Conservation (phyloP, 768 basidiomycete species). For the Tylopilus sp. region DNA sequence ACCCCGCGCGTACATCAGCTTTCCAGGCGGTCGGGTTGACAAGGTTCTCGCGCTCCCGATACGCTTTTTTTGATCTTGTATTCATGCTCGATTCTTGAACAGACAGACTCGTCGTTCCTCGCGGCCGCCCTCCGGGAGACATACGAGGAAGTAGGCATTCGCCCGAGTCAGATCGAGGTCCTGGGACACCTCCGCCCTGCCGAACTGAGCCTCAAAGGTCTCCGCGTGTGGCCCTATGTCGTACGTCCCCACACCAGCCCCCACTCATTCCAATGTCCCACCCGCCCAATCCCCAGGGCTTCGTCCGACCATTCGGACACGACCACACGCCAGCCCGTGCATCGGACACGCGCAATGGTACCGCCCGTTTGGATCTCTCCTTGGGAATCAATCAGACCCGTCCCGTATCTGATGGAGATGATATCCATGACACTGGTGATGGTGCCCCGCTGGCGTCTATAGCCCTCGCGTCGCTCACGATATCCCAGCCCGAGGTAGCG, state of each 20-base stretch:
- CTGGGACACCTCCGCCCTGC: constrained; percentile 64
- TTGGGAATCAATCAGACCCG: background rate
- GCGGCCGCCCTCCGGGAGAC: constrained; percentile 69
- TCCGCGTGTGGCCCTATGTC: constrained; percentile 74
- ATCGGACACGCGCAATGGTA: background rate
- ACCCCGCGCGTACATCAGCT: constrained; percentile 46
- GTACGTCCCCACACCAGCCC: constrained; percentile 54
- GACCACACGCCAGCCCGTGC: background rate
- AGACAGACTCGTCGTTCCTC: constrained; percentile 53
- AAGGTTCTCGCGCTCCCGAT: constrained; percentile 39
- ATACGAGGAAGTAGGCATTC: constrained; percentile 67
- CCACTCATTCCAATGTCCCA: too few relatives aligned
- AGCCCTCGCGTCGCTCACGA: constrained; percentile 45
- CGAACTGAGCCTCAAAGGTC: constrained; percentile 52
- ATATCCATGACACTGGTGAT: too few relatives aligned
- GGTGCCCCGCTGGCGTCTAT: constrained; percentile 60
- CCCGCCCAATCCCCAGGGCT: constrained; percentile 31
- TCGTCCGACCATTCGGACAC: constrained; percentile 29
- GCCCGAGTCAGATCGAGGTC: constrained; percentile 57
- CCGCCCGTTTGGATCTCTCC: constrained; percentile 1
- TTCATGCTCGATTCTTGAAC: constrained; percentile 4
- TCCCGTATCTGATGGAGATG: background rate
- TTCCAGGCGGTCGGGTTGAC: constrained; percentile 73
- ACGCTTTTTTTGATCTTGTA: background rate
- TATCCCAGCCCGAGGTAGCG: constrained; percentile 64